Evolutionary conservation across 768 basidiomycete species (phyloP).

Genomic region (Trametes cubensis): DNA sequence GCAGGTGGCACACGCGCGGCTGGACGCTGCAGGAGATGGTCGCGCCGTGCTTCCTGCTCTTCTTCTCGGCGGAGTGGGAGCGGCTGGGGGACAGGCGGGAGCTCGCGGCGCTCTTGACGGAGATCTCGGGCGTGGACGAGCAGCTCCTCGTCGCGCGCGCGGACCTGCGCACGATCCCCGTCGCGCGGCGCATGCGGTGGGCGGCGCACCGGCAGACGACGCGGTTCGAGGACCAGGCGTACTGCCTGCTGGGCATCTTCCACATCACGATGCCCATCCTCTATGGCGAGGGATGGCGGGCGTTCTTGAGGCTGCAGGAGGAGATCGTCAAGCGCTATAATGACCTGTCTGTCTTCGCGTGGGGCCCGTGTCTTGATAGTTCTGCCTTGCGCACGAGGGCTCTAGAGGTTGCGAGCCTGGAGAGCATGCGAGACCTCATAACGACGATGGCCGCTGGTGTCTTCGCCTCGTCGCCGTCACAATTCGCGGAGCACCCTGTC

Average conservation of each 20-base stretch:
- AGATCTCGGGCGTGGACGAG: conserved; percentile 1
- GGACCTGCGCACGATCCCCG: not conserved
- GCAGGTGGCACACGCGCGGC: conserved; percentile 14
- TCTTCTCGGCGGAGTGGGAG: conserved; percentile 6
- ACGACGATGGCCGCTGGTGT: too few species aligned
- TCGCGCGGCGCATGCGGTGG: conserved; percentile 14
- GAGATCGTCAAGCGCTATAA: conserved; percentile 6
- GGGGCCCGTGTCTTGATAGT: not conserved
- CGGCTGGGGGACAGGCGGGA: conserved; percentile 6
- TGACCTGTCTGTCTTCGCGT: conserved; percentile 5
- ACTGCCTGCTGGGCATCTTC: conserved; percentile 15
- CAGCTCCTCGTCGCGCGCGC: not conserved
- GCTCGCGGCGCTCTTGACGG: not conserved
- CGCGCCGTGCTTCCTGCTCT: conserved; percentile 6
- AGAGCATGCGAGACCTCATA: too few species aligned
- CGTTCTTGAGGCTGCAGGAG: conserved; percentile 10
- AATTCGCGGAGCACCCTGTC: too few species aligned
- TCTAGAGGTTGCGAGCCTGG: too few species aligned
- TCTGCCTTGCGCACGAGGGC: too few species aligned
- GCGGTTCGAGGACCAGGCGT: conserved; percentile 16
- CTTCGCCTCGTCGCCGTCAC: too few species aligned
- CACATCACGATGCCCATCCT: conserved; percentile 8
- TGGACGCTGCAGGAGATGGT: conserved; percentile 18
- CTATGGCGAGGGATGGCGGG: conserved; percentile 11
- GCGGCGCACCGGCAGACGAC: conserved; percentile 7